Conservation (phyloP, 371 early-diverging fungal genomes). For the Mortierella sp. region DNA sequence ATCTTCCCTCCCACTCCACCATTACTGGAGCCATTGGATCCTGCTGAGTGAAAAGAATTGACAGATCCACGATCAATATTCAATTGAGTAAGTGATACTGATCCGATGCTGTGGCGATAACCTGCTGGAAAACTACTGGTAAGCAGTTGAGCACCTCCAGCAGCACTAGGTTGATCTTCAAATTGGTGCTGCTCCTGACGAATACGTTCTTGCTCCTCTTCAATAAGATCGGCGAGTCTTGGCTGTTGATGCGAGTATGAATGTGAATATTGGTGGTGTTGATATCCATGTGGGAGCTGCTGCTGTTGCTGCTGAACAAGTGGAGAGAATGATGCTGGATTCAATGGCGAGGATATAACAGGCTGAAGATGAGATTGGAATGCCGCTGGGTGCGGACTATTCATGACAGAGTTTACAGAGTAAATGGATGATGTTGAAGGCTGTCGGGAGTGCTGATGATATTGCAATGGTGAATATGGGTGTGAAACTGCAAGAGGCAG, state of each 20-base stretch:
- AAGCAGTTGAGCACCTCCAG: conserved; percentile 16
- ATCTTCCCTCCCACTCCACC: conserved; percentile 6
- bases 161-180: background rate
- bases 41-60: conserved; percentile 22
- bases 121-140: conserved; percentile 46
- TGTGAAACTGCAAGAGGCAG: conserved; percentile 6
- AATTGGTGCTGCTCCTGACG: conserved; percentile 18
- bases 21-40: conserved; percentile 15
- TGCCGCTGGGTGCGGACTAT: background rate
- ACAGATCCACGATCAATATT: conserved; percentile 23
- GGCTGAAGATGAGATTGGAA: conserved; percentile 14
- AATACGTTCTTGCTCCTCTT: conserved; percentile 24
- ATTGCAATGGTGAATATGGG: conserved; percentile 11
- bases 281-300: conserved; percentile 1
- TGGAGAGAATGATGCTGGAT: conserved; percentile 11
- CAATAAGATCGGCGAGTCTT: conserved; percentile 24
- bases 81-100: conserved; percentile 12
- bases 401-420: background rate
- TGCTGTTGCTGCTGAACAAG: background rate
- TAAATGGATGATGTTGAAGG: conserved; percentile 4
- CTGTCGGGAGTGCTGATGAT: conserved; percentile 14
- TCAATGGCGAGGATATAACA: conserved; percentile 18
- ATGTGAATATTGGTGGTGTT: background rate
- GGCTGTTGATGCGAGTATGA: conserved; percentile 20
- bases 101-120: conserved; percentile 27